Conservation (phyloP, 179 eudicot genomes). For the Dionaea muscipula region DNA sequence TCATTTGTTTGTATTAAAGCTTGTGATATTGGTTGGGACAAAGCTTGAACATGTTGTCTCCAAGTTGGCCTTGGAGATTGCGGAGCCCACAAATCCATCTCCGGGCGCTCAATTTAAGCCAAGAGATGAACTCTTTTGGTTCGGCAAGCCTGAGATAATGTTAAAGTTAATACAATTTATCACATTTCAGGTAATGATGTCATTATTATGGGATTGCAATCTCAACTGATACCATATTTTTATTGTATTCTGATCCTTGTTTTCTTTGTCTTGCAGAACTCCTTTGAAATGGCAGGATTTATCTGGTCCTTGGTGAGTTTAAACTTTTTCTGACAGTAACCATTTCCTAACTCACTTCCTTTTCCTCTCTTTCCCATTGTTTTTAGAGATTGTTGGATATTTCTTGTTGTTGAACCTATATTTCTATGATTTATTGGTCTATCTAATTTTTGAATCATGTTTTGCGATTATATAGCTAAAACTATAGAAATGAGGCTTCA, state of each 20-base stretch:
- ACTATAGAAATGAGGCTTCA: no score
- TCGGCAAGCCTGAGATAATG: constrained; percentile 39
- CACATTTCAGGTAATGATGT: constrained; percentile 31
- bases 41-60: constrained; percentile 47
- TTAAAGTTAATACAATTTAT: constrained; percentile 33
- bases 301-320: constrained; percentile 41
- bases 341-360: no score
- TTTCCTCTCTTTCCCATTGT: no score
- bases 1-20: constrained; percentile 12
- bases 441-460: no score
- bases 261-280: constrained; percentile 26
- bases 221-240: not conserved
- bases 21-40: constrained; percentile 40
- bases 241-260: not conserved
- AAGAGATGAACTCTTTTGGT: constrained; percentile 42
- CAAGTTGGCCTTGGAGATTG: constrained; percentile 34
- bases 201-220: not conserved
- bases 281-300: constrained; percentile 42
- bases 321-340: constrained; percentile 3
- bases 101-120: constrained; percentile 33
- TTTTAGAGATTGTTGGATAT: no score
- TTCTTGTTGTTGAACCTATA: no score
- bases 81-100: constrained; percentile 21
- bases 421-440: no score
- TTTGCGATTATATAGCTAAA: no score